Evolutionary conservation across 2,329 filamentous ascomycete species (phyloP).

Genomic region (Clonostachys rosea): DNA sequence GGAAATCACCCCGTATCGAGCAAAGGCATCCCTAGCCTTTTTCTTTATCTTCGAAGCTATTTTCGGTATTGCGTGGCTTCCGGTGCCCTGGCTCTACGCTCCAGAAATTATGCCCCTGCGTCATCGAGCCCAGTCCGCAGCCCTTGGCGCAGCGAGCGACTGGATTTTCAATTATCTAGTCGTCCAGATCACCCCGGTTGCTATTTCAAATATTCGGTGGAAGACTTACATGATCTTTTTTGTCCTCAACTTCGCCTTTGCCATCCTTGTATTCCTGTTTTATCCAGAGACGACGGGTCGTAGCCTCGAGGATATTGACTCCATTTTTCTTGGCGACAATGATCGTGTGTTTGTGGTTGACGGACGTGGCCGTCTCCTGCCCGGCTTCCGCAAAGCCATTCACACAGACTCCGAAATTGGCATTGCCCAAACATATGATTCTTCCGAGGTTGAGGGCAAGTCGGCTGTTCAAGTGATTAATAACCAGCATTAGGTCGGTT

Average conservation of each 20-base stretch:
- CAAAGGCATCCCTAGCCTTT: constrained; percentile 58
- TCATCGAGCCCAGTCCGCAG: constrained; percentile 69
- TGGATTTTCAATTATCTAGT: constrained; percentile 68
- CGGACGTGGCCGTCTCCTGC: too few species aligned
- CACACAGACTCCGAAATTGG: too few species aligned
- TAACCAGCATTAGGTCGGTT: too few species aligned
- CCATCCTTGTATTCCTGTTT: constrained; percentile 67
- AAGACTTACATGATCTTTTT: constrained; percentile 74
- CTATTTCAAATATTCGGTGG: constrained; percentile 59
- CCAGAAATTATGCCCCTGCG: constrained; percentile 71
- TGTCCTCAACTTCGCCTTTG: constrained; percentile 58
- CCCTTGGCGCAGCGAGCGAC: constrained; percentile 74
- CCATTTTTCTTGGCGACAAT: constrained; percentile 63
- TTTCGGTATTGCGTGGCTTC: constrained; percentile 40
- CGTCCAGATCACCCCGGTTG: constrained; percentile 47
- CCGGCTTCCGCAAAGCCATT: too few species aligned
- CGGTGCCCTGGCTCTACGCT: constrained; percentile 58
- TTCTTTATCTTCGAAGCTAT: constrained; percentile 52
- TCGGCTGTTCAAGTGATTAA: too few species aligned
- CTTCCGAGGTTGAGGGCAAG: too few species aligned
- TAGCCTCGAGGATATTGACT: constrained; percentile 71
- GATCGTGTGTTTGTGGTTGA: too few species aligned
- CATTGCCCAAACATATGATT: too few species aligned
- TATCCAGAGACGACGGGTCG: constrained; percentile 73
- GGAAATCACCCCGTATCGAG: too few species aligned